These are phyloP conservation scores for Aureobasidium uvarum DNA, from an alignment of 2,329 filamentous ascomycete species.

Conservation along the genomic window DNA sequence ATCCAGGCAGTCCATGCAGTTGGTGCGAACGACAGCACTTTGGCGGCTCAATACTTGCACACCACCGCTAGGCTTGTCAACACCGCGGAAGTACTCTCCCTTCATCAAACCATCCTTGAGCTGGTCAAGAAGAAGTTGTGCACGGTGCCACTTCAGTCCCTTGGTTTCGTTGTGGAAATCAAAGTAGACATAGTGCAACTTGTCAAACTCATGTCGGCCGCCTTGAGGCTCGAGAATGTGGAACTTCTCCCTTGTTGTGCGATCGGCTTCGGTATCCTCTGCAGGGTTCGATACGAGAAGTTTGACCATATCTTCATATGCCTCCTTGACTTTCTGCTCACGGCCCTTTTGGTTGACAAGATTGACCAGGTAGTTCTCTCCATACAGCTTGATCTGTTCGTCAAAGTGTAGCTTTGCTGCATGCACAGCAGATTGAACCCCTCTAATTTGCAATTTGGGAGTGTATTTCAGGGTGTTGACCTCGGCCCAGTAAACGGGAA, in stretches of 20 bases:
- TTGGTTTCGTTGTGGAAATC: conserved; percentile 99
- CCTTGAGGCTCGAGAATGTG: conserved; percentile 67
- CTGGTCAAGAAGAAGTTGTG: conserved; percentile 79
- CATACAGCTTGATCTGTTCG: conserved; percentile 90
- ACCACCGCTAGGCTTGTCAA: conserved; percentile 76
- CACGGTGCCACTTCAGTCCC: conserved; percentile 88
- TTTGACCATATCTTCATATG: conserved; percentile 88
- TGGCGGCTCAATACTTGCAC: conserved; percentile 80
- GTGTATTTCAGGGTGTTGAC: conserved; percentile 91
- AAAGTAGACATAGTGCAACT: conserved; percentile 94
- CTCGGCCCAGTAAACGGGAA: conserved; percentile 95
- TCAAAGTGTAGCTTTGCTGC: conserved; percentile 86
- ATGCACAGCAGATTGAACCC: conserved; percentile 73
- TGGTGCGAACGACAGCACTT: conserved; percentile 89
- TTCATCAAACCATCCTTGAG: conserved; percentile 71
- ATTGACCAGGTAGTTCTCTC: conserved; percentile 96
- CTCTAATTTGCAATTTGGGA: conserved; percentile 82
- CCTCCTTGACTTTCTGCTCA: conserved; percentile 83
- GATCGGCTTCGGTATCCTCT: conserved; percentile 64
- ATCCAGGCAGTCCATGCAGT: conserved; percentile 99
- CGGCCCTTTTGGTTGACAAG: conserved; percentile 95
- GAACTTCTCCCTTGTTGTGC: conserved; percentile 71
- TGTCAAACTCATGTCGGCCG: conserved; percentile 67
- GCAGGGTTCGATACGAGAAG: conserved; percentile 67
- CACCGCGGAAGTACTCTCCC: conserved; percentile 89